Conservation (phyloP, 2,329 filamentous ascomycete genomes). For the Coniochaeta pulveracea region DNA sequence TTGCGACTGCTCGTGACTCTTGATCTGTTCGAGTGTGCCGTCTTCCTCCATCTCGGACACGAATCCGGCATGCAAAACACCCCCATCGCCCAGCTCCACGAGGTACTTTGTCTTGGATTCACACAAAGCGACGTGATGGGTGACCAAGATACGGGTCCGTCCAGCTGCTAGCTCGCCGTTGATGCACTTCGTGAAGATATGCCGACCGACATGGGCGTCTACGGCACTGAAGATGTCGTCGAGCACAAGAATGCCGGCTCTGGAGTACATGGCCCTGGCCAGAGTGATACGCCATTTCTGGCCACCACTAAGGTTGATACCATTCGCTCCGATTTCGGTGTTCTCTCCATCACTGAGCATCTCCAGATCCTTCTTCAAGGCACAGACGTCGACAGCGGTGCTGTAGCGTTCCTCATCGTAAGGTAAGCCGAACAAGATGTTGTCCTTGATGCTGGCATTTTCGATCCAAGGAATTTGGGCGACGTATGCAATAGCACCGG, state of each 20-base stretch:
- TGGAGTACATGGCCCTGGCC: conserved; percentile 68
- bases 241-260: conserved; percentile 63
- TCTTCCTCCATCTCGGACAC: conserved; percentile 52
- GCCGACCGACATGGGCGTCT: conserved; percentile 69
- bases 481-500: conserved; percentile 61
- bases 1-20: conserved; percentile 38
- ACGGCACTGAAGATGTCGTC: conserved; percentile 81
- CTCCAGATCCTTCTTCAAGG: conserved; percentile 62
- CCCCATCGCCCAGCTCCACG: conserved; percentile 61
- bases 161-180: conserved; percentile 57
- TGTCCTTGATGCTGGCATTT: conserved; percentile 67
- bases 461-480: conserved; percentile 79
- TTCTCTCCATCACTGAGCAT: conserved; percentile 67
- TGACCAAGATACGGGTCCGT: conserved; percentile 68
- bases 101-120: conserved; percentile 62
- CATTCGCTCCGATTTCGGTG: conserved; percentile 76
- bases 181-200: conserved; percentile 67
- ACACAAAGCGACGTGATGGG: conserved; percentile 66
- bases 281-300: conserved; percentile 77
- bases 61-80: conserved; percentile 50
- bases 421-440: conserved; percentile 68
- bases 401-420: conserved; percentile 57
- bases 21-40: conserved; percentile 44
- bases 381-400: conserved; percentile 61
- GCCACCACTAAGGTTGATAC: conserved; percentile 73